These are phyloP conservation scores for Alternaria sp. DNA, from an alignment of 2,329 filamentous ascomycete species.

Conservation along the genomic window DNA sequence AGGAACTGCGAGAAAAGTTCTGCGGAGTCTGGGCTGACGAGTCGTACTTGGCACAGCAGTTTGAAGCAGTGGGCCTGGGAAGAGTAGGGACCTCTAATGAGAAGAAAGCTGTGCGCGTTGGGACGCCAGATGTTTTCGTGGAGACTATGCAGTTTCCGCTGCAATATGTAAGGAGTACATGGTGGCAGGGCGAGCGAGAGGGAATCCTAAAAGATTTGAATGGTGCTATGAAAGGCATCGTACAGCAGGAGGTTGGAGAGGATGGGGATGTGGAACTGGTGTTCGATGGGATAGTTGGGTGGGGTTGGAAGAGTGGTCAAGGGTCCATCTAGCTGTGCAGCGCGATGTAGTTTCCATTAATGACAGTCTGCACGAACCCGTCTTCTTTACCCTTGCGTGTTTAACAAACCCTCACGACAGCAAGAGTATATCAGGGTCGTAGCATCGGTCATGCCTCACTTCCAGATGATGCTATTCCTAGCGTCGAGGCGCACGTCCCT, in stretches of 20 bases:
- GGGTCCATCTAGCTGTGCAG: not conserved
- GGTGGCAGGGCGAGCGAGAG: slow-evolving; percentile 25
- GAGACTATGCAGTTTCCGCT: slow-evolving; percentile 28
- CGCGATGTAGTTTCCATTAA: not conserved
- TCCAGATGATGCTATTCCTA: slow-evolving; percentile 18
- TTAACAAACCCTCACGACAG: not conserved
- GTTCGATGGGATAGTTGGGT: slow-evolving; percentile 22
- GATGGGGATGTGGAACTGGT: slow-evolving; percentile 15
- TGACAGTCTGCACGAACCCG: not conserved
- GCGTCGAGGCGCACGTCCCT: slow-evolving; percentile 16
- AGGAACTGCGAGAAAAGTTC: slow-evolving; percentile 12
- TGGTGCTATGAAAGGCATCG: slow-evolving; percentile 5
- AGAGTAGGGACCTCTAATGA: slow-evolving; percentile 17
- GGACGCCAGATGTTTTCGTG: slow-evolving; percentile 22
- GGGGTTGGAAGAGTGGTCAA: slow-evolving; percentile 21
- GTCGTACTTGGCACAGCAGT: slow-evolving; percentile 15
- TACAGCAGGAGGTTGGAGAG: slow-evolving; percentile 12
- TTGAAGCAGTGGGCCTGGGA: slow-evolving; percentile 23
- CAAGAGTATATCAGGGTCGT: not conserved
- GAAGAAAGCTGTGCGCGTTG: slow-evolving; percentile 9
- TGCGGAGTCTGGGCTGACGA: slow-evolving; percentile 17
- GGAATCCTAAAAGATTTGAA: slow-evolving; percentile 11
- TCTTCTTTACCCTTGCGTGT: not conserved
- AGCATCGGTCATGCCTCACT: slow-evolving; percentile 10
- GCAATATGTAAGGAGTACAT: slow-evolving; percentile 16